phyloP scores from a whole-genome alignment of 73 alveolate species.

The Urostyla sp. region DNA sequence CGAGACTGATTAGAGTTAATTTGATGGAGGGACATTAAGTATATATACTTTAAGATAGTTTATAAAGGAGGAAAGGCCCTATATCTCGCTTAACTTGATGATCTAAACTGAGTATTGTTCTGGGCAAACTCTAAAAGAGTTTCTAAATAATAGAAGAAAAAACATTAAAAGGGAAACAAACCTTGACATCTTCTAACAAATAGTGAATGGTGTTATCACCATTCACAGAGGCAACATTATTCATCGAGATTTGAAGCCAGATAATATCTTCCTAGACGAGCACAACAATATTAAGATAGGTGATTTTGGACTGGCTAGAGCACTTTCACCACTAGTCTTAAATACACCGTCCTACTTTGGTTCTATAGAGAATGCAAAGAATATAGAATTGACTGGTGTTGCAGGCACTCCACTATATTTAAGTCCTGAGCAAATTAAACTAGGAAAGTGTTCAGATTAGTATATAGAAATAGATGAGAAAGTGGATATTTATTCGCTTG shows the following conservation, averaged over 20 bases:
- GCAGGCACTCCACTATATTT: slow-evolving; percentile 88
- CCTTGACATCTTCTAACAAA: slow-evolving; percentile 77
- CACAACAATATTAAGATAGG: slow-evolving; percentile 87
- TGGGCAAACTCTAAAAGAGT: slow-evolving; percentile 79
- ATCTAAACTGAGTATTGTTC: slow-evolving; percentile 91
- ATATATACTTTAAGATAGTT: slow-evolving; percentile 29
- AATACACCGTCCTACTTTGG: neutral
- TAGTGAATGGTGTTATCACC: slow-evolving; percentile 90
- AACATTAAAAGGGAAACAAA: slow-evolving; percentile 72
- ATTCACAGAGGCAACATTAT: slow-evolving; percentile 84
- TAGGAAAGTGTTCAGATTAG: slow-evolving; percentile 23
- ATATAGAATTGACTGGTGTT: slow-evolving; percentile 66
- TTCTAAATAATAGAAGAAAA: slow-evolving; percentile 51
- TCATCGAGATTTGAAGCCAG: slow-evolving; percentile 97
- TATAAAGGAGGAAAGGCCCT: slow-evolving; percentile 28
- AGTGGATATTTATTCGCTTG: slow-evolving; percentile 87
- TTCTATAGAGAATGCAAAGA: neutral
- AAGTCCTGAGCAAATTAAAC: slow-evolving; percentile 86
- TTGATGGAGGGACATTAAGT: slow-evolving; percentile 31
- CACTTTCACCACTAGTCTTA: slow-evolving; percentile 3
- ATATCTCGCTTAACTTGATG: slow-evolving; percentile 43
- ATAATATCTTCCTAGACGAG: slow-evolving; percentile 91
- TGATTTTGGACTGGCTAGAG: slow-evolving; percentile 96
- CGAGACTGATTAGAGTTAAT: neutral
- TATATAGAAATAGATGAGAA: slow-evolving; percentile 76